Percentiles rank a stretch among this genome's conserved stretches.
These are phyloP conservation scores for Pilaira anomala DNA, from an alignment of 192 early-diverging fungal genomes.

Conservation along the genomic window DNA sequence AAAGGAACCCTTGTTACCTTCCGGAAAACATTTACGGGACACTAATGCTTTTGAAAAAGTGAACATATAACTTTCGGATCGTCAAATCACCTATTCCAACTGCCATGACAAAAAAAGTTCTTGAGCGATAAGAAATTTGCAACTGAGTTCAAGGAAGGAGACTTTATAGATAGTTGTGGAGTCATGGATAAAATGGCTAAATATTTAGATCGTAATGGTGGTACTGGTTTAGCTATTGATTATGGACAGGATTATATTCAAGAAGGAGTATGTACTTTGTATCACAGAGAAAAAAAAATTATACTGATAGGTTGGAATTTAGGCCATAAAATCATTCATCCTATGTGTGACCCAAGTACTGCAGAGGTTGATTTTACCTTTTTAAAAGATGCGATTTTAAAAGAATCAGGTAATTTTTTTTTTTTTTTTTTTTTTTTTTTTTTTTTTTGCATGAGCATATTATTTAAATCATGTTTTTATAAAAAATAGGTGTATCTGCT, in stretches of 20 bases:
- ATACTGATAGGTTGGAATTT: too few relatives aligned
- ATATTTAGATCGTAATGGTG: slow-evolving; percentile 62
- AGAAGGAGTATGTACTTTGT: slow-evolving; percentile 79
- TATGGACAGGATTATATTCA: slow-evolving; percentile 81
- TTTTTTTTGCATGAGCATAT: background rate
- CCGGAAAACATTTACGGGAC: slow-evolving; percentile 14
- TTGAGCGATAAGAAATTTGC: slow-evolving; percentile 38
- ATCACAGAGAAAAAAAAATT: too few relatives aligned
- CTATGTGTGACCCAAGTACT: slow-evolving; percentile 76
- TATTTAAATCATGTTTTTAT: background rate
- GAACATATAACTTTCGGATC: slow-evolving; percentile 74
- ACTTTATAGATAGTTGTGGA: slow-evolving; percentile 68
- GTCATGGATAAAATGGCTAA: slow-evolving; percentile 66
- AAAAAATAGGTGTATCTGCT: slow-evolving; percentile 28
- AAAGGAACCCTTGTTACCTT: slow-evolving; percentile 8
- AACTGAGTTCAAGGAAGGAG: slow-evolving; percentile 62
- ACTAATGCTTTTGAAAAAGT: slow-evolving; percentile 28
- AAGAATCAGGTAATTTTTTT: slow-evolving; percentile 13
- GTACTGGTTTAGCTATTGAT: slow-evolving; percentile 79
- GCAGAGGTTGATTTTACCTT: slow-evolving; percentile 90
- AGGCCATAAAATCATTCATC: slow-evolving; percentile 85
- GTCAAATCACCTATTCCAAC: slow-evolving; percentile 65
- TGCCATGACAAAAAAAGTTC: slow-evolving; percentile 43
- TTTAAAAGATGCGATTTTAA: slow-evolving; percentile 57
- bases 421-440: background rate